Evolutionary conservation across 2,329 filamentous ascomycete genomes (phyloP).

Genomic region (Pseudogymnoascus sp.): DNA sequence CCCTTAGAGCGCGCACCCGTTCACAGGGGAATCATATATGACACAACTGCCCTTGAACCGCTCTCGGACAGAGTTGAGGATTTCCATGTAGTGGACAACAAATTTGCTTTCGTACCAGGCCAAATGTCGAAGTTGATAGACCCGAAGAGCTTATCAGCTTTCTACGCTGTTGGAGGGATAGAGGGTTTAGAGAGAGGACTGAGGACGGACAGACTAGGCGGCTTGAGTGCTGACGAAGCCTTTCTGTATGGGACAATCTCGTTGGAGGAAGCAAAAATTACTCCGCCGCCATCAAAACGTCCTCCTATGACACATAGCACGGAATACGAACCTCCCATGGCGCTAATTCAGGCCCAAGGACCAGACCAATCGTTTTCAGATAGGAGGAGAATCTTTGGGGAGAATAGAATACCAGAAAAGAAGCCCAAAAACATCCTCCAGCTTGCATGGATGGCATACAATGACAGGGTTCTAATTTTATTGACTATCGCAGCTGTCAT

Average conservation of each 20-base stretch:
- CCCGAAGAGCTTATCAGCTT: constrained; percentile 64
- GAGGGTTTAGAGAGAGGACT: constrained; percentile 65
- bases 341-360: constrained; percentile 54
- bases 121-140: constrained; percentile 67
- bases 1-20: background rate
- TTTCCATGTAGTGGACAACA: constrained; percentile 57
- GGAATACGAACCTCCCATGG: constrained; percentile 57
- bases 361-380: constrained; percentile 56
- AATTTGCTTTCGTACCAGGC: constrained; percentile 63
- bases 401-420: constrained; percentile 56
- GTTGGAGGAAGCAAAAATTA: constrained; percentile 48
- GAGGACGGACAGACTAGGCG: constrained; percentile 53
- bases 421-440: constrained; percentile 53
- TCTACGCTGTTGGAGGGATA: constrained; percentile 64
- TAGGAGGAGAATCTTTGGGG: constrained; percentile 51
- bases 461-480: constrained; percentile 66
- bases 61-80: constrained; percentile 33
- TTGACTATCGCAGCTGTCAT: constrained; percentile 61
- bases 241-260: constrained; percentile 49
- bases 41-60: background rate
- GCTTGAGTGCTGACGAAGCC: constrained; percentile 63
- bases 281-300: constrained; percentile 11
- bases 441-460: constrained; percentile 62
- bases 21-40: background rate
- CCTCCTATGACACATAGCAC: constrained; percentile 36